Percentiles rank a stretch among this genome's conserved stretches.
These are phyloP conservation scores for Neurospora sp. DNA, from an alignment of 495 filamentous ascomycete species.

Conservation along the genomic window DNA sequence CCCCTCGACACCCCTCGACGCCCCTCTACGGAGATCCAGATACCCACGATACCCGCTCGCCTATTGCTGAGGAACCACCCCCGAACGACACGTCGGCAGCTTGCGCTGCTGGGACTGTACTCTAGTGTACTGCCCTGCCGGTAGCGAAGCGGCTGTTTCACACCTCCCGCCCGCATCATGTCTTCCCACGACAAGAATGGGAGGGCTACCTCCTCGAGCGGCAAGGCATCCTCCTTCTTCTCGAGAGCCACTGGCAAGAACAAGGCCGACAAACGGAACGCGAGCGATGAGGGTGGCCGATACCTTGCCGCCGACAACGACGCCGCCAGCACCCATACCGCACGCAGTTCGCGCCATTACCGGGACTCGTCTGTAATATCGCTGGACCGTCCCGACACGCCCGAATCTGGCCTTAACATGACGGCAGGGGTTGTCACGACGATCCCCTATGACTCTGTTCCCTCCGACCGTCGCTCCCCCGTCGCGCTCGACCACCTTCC, in stretches of 20 bases:
- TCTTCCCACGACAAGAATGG: constrained; percentile 65
- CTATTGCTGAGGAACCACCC: constrained; percentile 6
- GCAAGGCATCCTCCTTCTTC: constrained; percentile 63
- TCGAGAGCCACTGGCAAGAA: constrained; percentile 63
- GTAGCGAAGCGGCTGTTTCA: constrained; percentile 20
- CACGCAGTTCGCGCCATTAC: constrained; percentile 70
- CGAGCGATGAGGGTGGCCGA: constrained; percentile 38
- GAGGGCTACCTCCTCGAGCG: constrained; percentile 57
- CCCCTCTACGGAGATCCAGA: not conserved
- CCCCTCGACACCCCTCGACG: constrained; percentile 5
- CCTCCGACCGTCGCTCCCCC: constrained; percentile 56
- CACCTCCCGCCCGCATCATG: constrained; percentile 30
- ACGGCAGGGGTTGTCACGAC: constrained; percentile 81
- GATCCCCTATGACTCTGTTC: constrained; percentile 77
- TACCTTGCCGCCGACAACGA: constrained; percentile 42
- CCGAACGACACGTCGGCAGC: constrained; percentile 7
- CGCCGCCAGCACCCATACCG: constrained; percentile 46
- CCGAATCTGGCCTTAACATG: constrained; percentile 49
- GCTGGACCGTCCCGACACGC: constrained; percentile 49
- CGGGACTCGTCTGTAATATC: constrained; percentile 71
- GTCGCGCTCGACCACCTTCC: constrained; percentile 69
- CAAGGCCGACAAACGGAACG: constrained; percentile 52
- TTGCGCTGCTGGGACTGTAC: constrained; percentile 1
- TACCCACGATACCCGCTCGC: constrained; percentile 2
- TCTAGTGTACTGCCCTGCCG: constrained; percentile 4